Evolutionary conservation across 768 basidiomycete genomes (phyloP).

Genomic region (Mycena venus): DNA sequence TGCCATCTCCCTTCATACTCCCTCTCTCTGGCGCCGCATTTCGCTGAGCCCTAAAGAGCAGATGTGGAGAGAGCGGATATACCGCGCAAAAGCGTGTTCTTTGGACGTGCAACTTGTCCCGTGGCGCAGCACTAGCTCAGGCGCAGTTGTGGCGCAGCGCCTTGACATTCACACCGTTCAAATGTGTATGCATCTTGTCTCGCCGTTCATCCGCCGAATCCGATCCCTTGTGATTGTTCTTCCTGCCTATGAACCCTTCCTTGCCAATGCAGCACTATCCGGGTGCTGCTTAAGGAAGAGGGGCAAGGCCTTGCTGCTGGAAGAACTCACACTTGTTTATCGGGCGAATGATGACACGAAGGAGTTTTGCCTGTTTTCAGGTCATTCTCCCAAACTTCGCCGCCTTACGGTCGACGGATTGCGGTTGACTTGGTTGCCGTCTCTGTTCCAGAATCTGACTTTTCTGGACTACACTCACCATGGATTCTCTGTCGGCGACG

Average conservation of each 20-base stretch:
- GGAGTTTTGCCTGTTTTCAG: conserved; percentile 75
- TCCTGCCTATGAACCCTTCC: conserved; percentile 66
- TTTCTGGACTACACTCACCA: conserved; percentile 82
- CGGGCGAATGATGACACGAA: conserved; percentile 78
- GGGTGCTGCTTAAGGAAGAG: conserved; percentile 56
- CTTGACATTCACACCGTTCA: conserved; percentile 59
- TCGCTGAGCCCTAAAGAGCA: conserved; percentile 59
- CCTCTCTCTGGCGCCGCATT: conserved; percentile 75
- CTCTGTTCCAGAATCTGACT: conserved; percentile 71
- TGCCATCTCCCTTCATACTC: conserved; percentile 69
- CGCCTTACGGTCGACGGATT: conserved; percentile 74
- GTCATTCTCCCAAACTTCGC: conserved; percentile 68
- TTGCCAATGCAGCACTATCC: conserved; percentile 79
- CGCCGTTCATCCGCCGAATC: conserved; percentile 66
- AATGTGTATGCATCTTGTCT: conserved; percentile 71
- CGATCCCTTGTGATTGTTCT: conserved; percentile 75
- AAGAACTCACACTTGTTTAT: conserved; percentile 70
- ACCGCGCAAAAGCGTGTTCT: conserved; percentile 70
- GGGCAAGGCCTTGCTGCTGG: conserved; percentile 58
- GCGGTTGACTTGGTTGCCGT: conserved; percentile 72
- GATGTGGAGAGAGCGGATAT: conserved; percentile 76
- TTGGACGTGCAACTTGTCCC: conserved; percentile 70
- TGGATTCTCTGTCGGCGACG: conserved; percentile 70
- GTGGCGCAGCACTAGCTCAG: conserved; percentile 41
- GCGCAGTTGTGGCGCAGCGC: conserved; percentile 27